A percentile compares a stretch with the other conserved stretches of the same genome.
These are phyloP conservation scores for Magnolia kwangsiensis DNA, from an alignment of 164 flowering plant species.

Conservation along the genomic window DNA sequence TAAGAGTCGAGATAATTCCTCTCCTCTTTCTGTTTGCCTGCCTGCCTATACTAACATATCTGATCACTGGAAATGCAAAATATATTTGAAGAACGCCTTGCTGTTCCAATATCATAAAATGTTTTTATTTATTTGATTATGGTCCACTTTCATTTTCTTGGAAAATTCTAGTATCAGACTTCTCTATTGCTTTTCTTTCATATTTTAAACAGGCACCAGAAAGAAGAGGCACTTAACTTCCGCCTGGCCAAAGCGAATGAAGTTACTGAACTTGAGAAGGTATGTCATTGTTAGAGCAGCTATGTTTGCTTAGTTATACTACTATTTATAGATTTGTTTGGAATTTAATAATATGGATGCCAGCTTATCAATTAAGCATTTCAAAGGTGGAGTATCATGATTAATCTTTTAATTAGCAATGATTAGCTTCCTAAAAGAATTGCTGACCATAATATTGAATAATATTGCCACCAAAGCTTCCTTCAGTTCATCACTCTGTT, in stretches of 20 bases:
- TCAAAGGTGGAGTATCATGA: too few species aligned
- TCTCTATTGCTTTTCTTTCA: background rate
- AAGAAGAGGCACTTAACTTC: conserved; percentile 80
- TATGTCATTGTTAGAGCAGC: conserved; percentile 15
- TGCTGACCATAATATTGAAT: too few species aligned
- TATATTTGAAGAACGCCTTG: background rate
- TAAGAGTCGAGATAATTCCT: too few species aligned
- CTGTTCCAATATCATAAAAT: background rate
- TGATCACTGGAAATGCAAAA: background rate
- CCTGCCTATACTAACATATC: too few species aligned
- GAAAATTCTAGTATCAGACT: background rate
- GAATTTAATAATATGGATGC: too few species aligned
- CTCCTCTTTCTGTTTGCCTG: too few species aligned
- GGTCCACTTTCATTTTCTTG: background rate
- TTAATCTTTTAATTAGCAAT: too few species aligned
- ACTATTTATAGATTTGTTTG: background rate
- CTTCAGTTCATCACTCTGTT: too few species aligned
- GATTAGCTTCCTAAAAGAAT: too few species aligned
- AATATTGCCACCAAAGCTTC: too few species aligned
- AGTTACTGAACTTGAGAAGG: conserved; percentile 76
- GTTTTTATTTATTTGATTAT: background rate
- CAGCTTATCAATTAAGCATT: too few species aligned
- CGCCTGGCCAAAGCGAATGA: conserved; percentile 62
- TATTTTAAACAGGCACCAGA: conserved; percentile 53
- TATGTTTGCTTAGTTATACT: background rate